Percentiles rank a stretch among this genome's conserved stretches.
Evolutionary conservation across 148 eudicot species (phyloP).

Genomic region (Oxyria digyna): DNA sequence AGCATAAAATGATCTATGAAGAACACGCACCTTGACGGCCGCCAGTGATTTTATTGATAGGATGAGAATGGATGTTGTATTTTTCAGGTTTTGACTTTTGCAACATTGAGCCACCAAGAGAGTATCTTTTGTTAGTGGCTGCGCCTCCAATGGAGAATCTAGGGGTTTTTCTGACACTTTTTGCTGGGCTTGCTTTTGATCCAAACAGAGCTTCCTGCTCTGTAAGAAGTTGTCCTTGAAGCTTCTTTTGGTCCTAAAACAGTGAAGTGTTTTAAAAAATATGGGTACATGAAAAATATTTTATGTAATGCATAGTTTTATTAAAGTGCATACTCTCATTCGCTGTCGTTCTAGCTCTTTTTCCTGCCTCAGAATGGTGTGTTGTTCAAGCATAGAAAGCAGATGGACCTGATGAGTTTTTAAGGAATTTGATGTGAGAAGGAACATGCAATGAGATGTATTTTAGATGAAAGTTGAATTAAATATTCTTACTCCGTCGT

Average conservation of each 20-base stretch:
- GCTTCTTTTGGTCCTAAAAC: constrained; percentile 60
- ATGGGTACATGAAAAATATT: neutral
- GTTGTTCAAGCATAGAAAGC: constrained; percentile 60
- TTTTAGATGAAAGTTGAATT: neutral
- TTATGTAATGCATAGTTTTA: neutral
- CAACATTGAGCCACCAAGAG: constrained; percentile 37
- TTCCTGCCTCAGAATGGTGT: constrained; percentile 45
- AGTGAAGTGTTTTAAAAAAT: neutral
- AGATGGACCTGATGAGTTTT: constrained; percentile 33
- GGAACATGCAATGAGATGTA: neutral
- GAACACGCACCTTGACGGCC: neutral
- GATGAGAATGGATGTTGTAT: constrained; percentile 21
- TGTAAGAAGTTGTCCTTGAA: constrained; percentile 61
- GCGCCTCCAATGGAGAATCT: constrained; percentile 29
- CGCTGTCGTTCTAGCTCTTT: constrained; percentile 70
- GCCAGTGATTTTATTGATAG: constrained; percentile 18
- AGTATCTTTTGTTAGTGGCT: constrained; percentile 29
- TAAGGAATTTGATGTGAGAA: neutral
- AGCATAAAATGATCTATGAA: neutral
- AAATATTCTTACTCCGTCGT: constrained; percentile 54
- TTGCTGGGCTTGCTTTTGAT: constrained; percentile 79
- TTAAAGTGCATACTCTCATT: constrained; percentile 37
- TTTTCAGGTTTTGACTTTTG: constrained; percentile 27
- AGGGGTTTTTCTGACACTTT: constrained; percentile 41
- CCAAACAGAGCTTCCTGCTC: constrained; percentile 77